A percentile compares a stretch with the other conserved stretches of the same genome.
phyloP scores from a whole-genome alignment of 192 early-diverging fungal species.

The Rhizophlyctis rosea region DNA sequence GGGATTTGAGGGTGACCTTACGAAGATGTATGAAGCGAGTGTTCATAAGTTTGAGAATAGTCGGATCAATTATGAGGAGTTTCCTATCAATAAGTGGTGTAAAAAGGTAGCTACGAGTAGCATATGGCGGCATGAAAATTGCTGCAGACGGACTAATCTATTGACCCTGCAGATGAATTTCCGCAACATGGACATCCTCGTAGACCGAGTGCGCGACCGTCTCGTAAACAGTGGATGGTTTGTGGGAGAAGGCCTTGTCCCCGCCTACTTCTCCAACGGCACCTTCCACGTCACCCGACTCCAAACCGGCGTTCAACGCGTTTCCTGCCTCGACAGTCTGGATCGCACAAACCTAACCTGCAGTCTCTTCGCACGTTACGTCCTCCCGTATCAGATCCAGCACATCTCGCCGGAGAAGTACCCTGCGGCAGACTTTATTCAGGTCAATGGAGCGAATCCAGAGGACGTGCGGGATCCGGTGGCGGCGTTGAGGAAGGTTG shows the following conservation, averaged over 20 bases:
- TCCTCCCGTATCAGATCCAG: conserved; percentile 47
- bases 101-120: too few species aligned
- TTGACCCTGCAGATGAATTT: conserved; percentile 37
- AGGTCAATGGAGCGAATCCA: conserved; percentile 30
- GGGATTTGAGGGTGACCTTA: conserved; percentile 46
- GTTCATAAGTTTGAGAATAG: conserved; percentile 37
- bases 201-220: conserved; percentile 42
- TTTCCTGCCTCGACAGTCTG: conserved; percentile 53
- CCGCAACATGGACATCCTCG: conserved; percentile 49
- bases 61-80: conserved; percentile 47
- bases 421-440: conserved; percentile 14
- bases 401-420: conserved; percentile 26
- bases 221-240: conserved; percentile 46
- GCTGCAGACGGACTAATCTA: too few species aligned
- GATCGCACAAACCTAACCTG: conserved; percentile 58
- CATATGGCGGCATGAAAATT: too few species aligned
- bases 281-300: conserved; percentile 22
- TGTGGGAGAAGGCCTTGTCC: conserved; percentile 46
- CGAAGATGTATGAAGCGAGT: conserved; percentile 41
- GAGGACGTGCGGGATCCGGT: conserved; percentile 36
- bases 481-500: conserved; percentile 20
- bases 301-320: conserved; percentile 49
- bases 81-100: conserved; percentile 56
- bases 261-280: conserved; percentile 11
- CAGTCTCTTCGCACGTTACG: conserved; percentile 45